phyloP scores from a whole-genome alignment of 257 asterid genomes.

The Sherardia arvensis region DNA sequence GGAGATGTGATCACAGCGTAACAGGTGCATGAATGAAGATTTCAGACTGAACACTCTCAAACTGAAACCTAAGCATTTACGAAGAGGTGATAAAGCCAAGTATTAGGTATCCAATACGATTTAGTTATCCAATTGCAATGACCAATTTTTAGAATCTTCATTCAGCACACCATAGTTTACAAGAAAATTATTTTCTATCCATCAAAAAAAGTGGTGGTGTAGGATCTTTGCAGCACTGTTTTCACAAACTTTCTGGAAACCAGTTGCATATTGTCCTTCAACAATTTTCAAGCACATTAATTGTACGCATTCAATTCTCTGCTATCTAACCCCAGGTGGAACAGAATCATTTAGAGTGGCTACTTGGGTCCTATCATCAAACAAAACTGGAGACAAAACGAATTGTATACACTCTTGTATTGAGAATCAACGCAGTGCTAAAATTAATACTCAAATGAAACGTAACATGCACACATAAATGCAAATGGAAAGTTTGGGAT shows the following conservation, averaged over 20 bases:
- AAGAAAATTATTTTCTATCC: neutral
- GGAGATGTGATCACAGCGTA: neutral
- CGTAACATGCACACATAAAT: neutral
- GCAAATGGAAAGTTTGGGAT: neutral
- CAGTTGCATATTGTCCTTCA: neutral
- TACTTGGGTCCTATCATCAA: neutral
- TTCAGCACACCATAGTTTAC: neutral
- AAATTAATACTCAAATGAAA: neutral
- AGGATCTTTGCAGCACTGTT: neutral
- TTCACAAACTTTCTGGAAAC: neutral
- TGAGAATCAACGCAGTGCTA: neutral
- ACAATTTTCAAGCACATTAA: neutral
- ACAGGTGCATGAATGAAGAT: neutral
- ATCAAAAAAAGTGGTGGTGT: neutral
- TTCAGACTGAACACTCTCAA: neutral
- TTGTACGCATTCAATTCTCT: neutral
- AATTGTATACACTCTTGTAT: neutral
- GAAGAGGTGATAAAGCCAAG: neutral
- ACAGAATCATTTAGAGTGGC: neutral
- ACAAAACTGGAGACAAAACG: neutral
- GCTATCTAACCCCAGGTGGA: neutral
- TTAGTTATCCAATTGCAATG: neutral
- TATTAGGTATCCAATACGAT: neutral
- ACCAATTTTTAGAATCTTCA: neutral
- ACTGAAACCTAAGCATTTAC: neutral